A percentile compares a stretch with the other conserved stretches of the same genome.
Conservation (phyloP, 2,329 filamentous ascomycete genomes). For the Cladorrhinum sp. region DNA sequence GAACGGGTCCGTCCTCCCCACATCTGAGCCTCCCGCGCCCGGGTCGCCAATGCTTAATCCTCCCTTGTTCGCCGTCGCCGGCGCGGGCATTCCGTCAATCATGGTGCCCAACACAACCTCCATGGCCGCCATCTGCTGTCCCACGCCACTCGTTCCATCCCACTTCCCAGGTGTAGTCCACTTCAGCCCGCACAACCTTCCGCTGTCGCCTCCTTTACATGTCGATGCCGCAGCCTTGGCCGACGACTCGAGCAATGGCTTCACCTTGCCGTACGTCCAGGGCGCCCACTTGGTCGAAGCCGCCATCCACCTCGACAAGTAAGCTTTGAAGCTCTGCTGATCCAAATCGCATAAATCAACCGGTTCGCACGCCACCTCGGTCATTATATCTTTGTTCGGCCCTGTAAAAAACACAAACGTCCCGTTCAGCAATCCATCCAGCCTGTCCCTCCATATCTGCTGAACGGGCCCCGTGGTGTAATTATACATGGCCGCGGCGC, state of each 20-base stretch:
- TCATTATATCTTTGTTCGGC: slow-evolving; percentile 55
- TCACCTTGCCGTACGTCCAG: slow-evolving; percentile 51
- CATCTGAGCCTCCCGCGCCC: slow-evolving; percentile 40
- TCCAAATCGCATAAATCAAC: slow-evolving; percentile 60
- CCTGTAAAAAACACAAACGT: slow-evolving; percentile 52
- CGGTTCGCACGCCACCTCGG: slow-evolving; percentile 63
- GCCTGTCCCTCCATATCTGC: slow-evolving; percentile 54
- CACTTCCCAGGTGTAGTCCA: slow-evolving; percentile 55
- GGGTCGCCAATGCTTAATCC: slow-evolving; percentile 52
- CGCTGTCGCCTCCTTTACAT: slow-evolving; percentile 56
- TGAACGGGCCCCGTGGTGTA: slow-evolving; percentile 39
- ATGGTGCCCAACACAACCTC: slow-evolving; percentile 63
- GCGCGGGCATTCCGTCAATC: slow-evolving; percentile 43
- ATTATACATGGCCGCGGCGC: slow-evolving; percentile 68
- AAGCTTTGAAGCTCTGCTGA: slow-evolving; percentile 63
- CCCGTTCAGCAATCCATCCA: slow-evolving; percentile 55
- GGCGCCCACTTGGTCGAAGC: slow-evolving; percentile 62
- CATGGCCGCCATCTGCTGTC: slow-evolving; percentile 68
- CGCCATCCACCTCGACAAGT: slow-evolving; percentile 60
- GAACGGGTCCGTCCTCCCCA: slow-evolving; percentile 36
- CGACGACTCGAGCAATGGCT: slow-evolving; percentile 52
- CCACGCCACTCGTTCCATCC: slow-evolving; percentile 61
- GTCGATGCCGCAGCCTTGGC: slow-evolving; percentile 56
- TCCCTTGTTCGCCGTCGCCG: slow-evolving; percentile 51
- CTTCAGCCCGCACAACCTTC: slow-evolving; percentile 57